A percentile compares a stretch with the other conserved stretches of the same genome.
These are phyloP conservation scores for Stromatinia cepivora DNA, from an alignment of 2,329 filamentous ascomycete genomes.

Conservation along the genomic window DNA sequence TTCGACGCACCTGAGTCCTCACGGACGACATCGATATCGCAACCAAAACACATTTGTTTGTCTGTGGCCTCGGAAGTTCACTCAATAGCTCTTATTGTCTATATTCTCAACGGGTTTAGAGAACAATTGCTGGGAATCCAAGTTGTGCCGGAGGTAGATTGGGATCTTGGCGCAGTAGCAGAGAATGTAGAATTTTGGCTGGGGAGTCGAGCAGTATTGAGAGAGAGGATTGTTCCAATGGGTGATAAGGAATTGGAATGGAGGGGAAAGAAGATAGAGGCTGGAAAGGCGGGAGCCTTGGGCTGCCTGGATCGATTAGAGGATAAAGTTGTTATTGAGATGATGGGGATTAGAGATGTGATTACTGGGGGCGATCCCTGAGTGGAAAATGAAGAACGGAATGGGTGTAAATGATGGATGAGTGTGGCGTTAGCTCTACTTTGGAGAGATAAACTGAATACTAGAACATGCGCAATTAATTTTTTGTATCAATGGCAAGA, in stretches of 20 bases:
- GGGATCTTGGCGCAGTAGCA: slow-evolving; percentile 69
- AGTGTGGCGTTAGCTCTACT: slow-evolving; percentile 17
- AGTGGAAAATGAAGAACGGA: slow-evolving; percentile 4
- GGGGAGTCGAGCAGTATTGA: slow-evolving; percentile 64
- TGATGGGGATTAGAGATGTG: slow-evolving; percentile 46
- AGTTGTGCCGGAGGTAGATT: slow-evolving; percentile 71
- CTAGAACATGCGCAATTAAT: slow-evolving; percentile 11
- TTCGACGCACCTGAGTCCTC: slow-evolving; percentile 62
- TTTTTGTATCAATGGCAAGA: slow-evolving; percentile 19
- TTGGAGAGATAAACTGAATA: slow-evolving; percentile 5
- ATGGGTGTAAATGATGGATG: not conserved
- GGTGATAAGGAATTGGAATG: slow-evolving; percentile 71
- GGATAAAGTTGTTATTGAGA: slow-evolving; percentile 69
- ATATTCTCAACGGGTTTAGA: slow-evolving; percentile 68
- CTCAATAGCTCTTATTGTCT: slow-evolving; percentile 72
- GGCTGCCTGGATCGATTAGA: slow-evolving; percentile 60
- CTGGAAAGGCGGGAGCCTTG: slow-evolving; percentile 25
- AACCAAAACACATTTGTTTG: slow-evolving; percentile 67
- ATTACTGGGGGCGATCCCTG: slow-evolving; percentile 32
- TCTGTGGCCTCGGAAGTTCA: slow-evolving; percentile 75
- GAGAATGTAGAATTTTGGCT: slow-evolving; percentile 87
- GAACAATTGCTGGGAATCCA: slow-evolving; percentile 60
- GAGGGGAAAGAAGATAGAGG: slow-evolving; percentile 45
- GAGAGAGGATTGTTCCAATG: slow-evolving; percentile 71
- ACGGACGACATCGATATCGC: slow-evolving; percentile 50